phyloP scores from a whole-genome alignment of 257 asterid species.

The Phtheirospermum japonicum region DNA sequence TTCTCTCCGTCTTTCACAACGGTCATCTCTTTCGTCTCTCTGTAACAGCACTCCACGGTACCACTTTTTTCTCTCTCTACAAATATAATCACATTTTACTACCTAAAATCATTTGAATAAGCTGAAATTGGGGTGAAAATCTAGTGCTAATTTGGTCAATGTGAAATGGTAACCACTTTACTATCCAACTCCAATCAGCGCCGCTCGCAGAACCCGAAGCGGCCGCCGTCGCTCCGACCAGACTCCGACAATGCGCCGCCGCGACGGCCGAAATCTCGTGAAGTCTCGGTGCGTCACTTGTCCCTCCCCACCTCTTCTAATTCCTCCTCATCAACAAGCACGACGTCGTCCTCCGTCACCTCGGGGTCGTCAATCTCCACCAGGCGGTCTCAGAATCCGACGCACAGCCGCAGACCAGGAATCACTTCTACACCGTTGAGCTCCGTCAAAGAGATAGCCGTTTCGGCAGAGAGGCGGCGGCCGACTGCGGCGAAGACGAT shows the following conservation, averaged over 20 bases:
- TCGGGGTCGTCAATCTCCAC: slow-evolving; percentile 50
- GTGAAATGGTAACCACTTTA: slow-evolving; percentile 61
- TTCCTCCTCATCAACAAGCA: slow-evolving; percentile 41
- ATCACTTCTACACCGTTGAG: slow-evolving; percentile 37
- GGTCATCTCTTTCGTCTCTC: slow-evolving; percentile 36
- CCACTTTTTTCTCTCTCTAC: slow-evolving; percentile 11
- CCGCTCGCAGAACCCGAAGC: slow-evolving; percentile 42
- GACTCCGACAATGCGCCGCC: slow-evolving; percentile 53
- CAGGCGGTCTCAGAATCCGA: slow-evolving; percentile 50
- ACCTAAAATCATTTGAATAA: not conserved
- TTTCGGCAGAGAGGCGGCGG: slow-evolving; percentile 54
- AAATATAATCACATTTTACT: not conserved
- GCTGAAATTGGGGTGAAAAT: not conserved
- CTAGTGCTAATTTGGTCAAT: not conserved
- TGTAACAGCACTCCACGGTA: not conserved
- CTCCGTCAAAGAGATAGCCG: slow-evolving; percentile 33
- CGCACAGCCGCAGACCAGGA: slow-evolving; percentile 34
- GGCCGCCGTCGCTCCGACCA: slow-evolving; percentile 64
- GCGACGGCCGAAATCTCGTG: slow-evolving; percentile 53
- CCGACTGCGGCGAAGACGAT: slow-evolving; percentile 53
- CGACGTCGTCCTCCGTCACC: slow-evolving; percentile 55
- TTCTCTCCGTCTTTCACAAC: slow-evolving; percentile 39
- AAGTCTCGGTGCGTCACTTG: slow-evolving; percentile 58
- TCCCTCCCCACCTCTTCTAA: slow-evolving; percentile 51
- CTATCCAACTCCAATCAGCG: slow-evolving; percentile 53